Base-by-base conservation (phyloP, 2,329 filamentous ascomycete genomes). In the Sclerotinia nivalis region DNA sequence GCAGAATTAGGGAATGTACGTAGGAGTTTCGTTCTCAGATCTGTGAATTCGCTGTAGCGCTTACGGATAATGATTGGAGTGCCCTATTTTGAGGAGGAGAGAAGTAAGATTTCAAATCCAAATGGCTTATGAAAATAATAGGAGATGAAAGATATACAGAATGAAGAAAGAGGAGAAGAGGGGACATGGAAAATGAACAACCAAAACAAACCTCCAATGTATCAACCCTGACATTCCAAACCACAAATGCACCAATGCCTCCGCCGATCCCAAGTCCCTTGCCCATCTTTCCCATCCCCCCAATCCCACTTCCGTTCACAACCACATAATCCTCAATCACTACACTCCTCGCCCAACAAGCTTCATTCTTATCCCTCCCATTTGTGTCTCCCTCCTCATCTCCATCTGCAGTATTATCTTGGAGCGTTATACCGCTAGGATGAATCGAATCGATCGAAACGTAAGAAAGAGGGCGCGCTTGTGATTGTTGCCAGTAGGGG, bases 21-120 rank as follows among this genome's bases (percentile, higher is more conserved):
- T 56, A 93, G 83, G 28, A 99, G 86, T 74, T 89, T 88, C 64
- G 85, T 82, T 68, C 93, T 88, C 71, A 99, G 86, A 69, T 92
- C 88, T 79, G 96, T 93, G 78, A 98, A 98, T 79, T 98, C 95
- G 0, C 94, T 97, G 80, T 97, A 98, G 79, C 94, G 86, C 78
- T 90, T 90, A 70, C 87, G 83, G 73, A 90, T 87, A 72, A 85
- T 84, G 81, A 90, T 88, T 61, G 82, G 84, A 71, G 85, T 85
- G 55, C 88, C 87, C 87, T 89, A 20, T 37, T 22, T 25, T 45
- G 4, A 54, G 40, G 0, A 18, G 40, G 18, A 18, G 15, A 43
- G 13, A 43, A 15, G 40, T 43, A 43, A 43, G 40, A 18, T 43
- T 43, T 0, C 40, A 43, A 43, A 43, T 43, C 13, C 40, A 43